Evolutionary conservation across 148 eudicot species (phyloP).

Genomic region (Rhododendron henanense): DNA sequence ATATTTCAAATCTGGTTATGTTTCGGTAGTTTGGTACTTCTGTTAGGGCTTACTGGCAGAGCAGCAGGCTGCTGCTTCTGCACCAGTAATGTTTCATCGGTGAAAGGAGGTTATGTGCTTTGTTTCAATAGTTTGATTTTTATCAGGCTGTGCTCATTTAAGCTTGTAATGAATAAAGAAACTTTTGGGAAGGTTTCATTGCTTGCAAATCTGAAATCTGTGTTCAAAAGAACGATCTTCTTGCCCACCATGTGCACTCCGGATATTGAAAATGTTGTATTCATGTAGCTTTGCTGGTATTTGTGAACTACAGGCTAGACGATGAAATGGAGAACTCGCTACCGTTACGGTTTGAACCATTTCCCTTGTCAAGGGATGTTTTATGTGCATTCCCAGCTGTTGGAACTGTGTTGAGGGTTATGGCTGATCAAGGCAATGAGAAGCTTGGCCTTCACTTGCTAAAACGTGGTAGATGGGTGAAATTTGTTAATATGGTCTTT

Average conservation of each 20-base stretch:
- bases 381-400: slow-evolving; percentile 57
- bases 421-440: slow-evolving; percentile 34
- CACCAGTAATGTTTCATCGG: not conserved
- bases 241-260: not conserved
- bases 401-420: slow-evolving; percentile 74
- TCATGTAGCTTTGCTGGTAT: not conserved
- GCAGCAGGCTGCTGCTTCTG: not conserved
- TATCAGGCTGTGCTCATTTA: not conserved
- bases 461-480: slow-evolving; percentile 65
- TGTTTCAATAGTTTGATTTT: not conserved
- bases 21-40: not conserved
- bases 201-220: not conserved
- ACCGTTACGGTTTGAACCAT: slow-evolving; percentile 53
- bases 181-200: not conserved
- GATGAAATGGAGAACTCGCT: slow-evolving; percentile 58
- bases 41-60: not conserved
- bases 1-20: not conserved
- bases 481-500: slow-evolving; percentile 40
- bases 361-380: slow-evolving; percentile 53
- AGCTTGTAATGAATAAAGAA: not conserved
- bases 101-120: not conserved
- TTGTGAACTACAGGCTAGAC: slow-evolving; percentile 44
- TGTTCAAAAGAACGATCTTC: not conserved
- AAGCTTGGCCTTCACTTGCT: slow-evolving; percentile 50
- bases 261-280: not conserved